phyloP scores from a whole-genome alignment of 2,329 filamentous ascomycete genomes.

The Penicillium corylophilum region DNA sequence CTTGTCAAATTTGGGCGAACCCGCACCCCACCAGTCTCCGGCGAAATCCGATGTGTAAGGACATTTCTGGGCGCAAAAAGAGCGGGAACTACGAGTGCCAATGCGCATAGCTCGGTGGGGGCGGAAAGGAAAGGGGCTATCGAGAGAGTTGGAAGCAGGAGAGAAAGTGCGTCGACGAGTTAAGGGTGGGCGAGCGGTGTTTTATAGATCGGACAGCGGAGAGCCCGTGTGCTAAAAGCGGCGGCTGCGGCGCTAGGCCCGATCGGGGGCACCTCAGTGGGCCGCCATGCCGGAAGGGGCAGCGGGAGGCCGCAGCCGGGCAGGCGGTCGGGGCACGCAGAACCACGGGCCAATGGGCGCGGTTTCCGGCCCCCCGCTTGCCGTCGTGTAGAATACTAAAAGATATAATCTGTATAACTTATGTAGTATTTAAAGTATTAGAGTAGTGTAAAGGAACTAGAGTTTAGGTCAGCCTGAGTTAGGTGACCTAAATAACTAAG shows the following conservation, averaged over 20 bases:
- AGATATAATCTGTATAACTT: background rate
- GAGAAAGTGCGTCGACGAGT: background rate
- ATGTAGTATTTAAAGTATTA: no score
- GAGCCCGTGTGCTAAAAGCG: background rate
- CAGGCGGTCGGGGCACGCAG: background rate
- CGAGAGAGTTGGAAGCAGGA: background rate
- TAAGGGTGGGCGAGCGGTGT: background rate
- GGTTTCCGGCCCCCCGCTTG: background rate
- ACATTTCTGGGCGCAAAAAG: background rate
- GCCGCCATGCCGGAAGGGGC: background rate
- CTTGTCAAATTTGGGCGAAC: background rate
- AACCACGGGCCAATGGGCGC: background rate
- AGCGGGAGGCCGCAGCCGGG: background rate
- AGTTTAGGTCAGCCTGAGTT: no score
- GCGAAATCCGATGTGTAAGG: background rate
- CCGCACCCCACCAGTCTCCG: background rate
- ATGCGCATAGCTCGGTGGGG: background rate
- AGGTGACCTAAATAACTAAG: no score
- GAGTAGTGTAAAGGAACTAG: no score
- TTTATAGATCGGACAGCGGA: background rate
- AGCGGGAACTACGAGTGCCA: background rate
- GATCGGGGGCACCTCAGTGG: background rate
- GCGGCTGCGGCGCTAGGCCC: background rate
- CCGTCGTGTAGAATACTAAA: background rate
- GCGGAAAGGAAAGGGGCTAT: background rate